Evolutionary conservation across 1,139 yeast species (phyloP).

Genomic region (Suhomyces wounanorum): DNA sequence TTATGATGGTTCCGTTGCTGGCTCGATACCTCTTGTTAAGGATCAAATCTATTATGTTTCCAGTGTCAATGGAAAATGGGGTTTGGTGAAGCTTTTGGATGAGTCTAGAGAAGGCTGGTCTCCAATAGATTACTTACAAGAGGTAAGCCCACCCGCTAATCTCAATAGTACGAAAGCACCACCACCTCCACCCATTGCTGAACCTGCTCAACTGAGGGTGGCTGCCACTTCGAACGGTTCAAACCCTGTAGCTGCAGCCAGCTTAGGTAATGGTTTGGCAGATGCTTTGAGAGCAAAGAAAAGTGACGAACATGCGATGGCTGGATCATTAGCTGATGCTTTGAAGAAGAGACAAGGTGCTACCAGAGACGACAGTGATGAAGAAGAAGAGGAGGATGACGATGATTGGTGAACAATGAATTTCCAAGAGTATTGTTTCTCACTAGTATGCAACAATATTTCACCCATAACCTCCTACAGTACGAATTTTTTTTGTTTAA

Average conservation of each 20-base stretch:
- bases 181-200: conserved; percentile 32
- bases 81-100: conserved; percentile 76
- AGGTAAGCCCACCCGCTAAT: conserved; percentile 51
- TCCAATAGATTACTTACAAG: conserved; percentile 86
- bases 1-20: conserved; percentile 82
- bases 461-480: background rate
- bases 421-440: background rate
- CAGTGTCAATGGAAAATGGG: conserved; percentile 83
- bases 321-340: conserved; percentile 90
- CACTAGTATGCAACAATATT: background rate
- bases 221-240: conserved; percentile 18
- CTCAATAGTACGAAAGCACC: conserved; percentile 26
- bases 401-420: conserved; percentile 23
- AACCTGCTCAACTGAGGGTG: conserved; percentile 16
- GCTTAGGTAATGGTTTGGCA: conserved; percentile 68
- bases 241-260: conserved; percentile 10
- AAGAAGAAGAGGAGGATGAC: conserved; percentile 68
- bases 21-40: conserved; percentile 73
- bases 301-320: conserved; percentile 64
- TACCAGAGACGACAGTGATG: conserved; percentile 71
- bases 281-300: conserved; percentile 71
- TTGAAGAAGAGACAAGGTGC: conserved; percentile 82
- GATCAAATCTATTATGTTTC: conserved; percentile 75
- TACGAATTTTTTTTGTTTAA: background rate
- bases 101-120: conserved; percentile 93